Conservation (phyloP, 169 alveolate species). For the Cryptosporidium xiaoi region DNA sequence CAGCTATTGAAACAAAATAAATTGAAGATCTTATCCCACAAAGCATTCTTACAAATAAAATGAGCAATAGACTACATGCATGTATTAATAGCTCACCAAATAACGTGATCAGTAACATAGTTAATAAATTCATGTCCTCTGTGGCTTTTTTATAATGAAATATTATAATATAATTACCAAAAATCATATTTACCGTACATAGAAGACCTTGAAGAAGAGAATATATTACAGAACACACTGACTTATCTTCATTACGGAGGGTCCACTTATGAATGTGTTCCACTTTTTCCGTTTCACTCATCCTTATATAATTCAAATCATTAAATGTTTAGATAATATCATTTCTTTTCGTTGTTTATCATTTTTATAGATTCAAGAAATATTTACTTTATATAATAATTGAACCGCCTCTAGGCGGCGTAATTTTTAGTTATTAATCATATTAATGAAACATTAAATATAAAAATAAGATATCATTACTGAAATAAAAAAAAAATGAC, state of each 20-base stretch:
- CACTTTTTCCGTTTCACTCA: not conserved
- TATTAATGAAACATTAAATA: too few species aligned
- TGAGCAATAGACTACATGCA: not conserved
- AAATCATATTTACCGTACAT: constrained; percentile 26
- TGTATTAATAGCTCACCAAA: constrained; percentile 37
- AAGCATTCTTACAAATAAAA: constrained; percentile 20
- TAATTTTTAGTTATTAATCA: too few species aligned
- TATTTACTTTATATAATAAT: too few species aligned
- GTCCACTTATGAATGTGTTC: constrained; percentile 19
- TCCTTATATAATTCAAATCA: not conserved
- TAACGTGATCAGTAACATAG: constrained; percentile 9
- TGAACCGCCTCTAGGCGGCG: too few species aligned
- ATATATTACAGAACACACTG: not conserved
- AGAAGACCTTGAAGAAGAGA: constrained; percentile 11
- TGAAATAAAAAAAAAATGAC: too few species aligned
- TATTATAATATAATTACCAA: constrained; percentile 38
- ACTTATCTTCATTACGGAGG: constrained; percentile 23
- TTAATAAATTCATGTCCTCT: not conserved
- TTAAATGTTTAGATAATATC: too few species aligned
- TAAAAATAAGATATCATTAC: too few species aligned
- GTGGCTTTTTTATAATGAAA: not conserved
- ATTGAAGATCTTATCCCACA: constrained; percentile 55
- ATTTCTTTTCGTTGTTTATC: too few species aligned
- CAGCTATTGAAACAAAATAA: constrained; percentile 20
- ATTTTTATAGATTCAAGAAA: too few species aligned